Evolutionary conservation across 1,284 basidiomycete genomes (phyloP).

Genomic region (Inonotus obliquus): DNA sequence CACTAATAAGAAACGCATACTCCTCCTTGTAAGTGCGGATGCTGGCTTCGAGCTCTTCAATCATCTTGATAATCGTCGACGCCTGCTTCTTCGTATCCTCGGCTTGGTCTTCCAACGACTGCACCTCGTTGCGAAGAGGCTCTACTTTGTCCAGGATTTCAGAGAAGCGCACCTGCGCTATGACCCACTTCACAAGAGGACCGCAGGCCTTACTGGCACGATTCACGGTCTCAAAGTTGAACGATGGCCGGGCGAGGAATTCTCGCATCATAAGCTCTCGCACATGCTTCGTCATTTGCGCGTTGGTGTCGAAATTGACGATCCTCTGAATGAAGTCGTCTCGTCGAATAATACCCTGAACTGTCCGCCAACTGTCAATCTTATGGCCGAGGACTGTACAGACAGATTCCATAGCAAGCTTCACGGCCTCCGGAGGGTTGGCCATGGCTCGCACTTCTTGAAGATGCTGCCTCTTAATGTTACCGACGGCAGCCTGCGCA

Average conservation of each 20-base stretch:
- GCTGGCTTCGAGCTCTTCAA: constrained; percentile 88
- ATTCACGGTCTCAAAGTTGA: constrained; percentile 95
- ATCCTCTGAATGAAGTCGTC: constrained; percentile 98
- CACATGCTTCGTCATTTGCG: constrained; percentile 84
- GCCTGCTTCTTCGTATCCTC: constrained; percentile 93
- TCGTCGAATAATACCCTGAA: constrained; percentile 93
- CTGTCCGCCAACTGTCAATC: constrained; percentile 95
- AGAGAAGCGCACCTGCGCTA: constrained; percentile 96
- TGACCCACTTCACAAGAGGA: constrained; percentile 96
- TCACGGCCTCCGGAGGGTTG: constrained; percentile 97
- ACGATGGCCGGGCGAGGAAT: constrained; percentile 87
- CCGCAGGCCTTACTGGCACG: constrained; percentile 97
- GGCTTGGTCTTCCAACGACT: constrained; percentile 88
- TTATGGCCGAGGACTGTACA: constrained; percentile 97
- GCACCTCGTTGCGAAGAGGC: constrained; percentile 93
- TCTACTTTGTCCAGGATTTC: constrained; percentile 98
- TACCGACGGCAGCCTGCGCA: constrained; percentile 92
- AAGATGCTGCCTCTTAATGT: constrained; percentile 95
- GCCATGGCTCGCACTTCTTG: constrained; percentile 99
- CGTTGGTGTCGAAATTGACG: constrained; percentile 93
- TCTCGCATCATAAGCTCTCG: constrained; percentile 94
- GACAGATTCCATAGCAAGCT: constrained; percentile 98
- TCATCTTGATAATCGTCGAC: constrained; percentile 84
- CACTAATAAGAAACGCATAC: constrained; percentile 95
- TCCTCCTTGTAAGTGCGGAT: constrained; percentile 96